Base-by-base conservation (phyloP, 2,329 filamentous ascomycete species). In the Cladosporium velox region DNA sequence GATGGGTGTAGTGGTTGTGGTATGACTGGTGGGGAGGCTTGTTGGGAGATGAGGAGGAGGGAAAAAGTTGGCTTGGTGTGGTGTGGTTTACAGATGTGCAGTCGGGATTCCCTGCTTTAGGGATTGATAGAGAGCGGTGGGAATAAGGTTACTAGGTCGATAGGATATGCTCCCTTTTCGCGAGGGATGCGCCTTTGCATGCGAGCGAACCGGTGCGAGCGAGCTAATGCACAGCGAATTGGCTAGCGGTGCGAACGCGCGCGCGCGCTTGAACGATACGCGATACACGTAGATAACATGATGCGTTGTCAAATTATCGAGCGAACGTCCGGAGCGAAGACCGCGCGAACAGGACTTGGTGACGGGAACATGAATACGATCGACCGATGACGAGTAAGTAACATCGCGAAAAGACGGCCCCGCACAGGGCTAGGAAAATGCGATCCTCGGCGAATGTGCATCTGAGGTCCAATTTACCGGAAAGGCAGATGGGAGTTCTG, bases 391-490 rank as follows among this genome's bases (percentile, higher is more conserved):
- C 26, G 26, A 30, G 30, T 34, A 54, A n/a, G 30, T 54, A 15
- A 3, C 51, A 32, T 32, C 15, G 24, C 24, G 12, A n/a, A 54
- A 18, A 54, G 24, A 54, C 30, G 15, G 51, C 51, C 51, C 51
- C 51, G 51, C 51, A 28, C 18, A 34, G 18, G 24, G 26, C 26
- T 12, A 32, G 26, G 54, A 58, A 58, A 58, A 58, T 58, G 54
- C 54, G 54, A 58, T 58, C 54, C 54, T 58, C 54, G 54, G 54
- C 32, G 54, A 15, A 58, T 58, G 34, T 24, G 18, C 21, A 38
- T 58, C 12, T 21, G 21, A 15, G 18, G 18, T 38, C 54, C 54
- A 58, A 58, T 38, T 58, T 58, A 58, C 54, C 54, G 54, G 30
- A 38, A 38, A 38, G 30, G 34, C 28, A 52, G 49, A 52, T 52